Evolutionary conservation across 208 protist species (phyloP).

Genomic region (Zelonia costaricensis): DNA sequence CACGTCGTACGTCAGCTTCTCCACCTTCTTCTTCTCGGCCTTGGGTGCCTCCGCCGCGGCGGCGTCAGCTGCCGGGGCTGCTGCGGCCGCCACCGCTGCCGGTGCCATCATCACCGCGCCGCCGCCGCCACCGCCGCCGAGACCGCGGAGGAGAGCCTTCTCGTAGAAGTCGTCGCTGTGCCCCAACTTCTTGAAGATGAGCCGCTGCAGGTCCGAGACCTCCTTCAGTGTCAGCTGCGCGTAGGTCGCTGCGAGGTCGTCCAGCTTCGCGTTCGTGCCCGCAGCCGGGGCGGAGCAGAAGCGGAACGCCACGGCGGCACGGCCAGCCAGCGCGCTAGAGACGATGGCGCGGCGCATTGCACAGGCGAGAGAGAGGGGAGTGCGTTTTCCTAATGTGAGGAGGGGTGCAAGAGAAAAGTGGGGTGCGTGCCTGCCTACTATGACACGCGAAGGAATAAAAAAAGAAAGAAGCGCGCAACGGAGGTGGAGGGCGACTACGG

Average conservation of each 20-base stretch:
- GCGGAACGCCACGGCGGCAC: conserved; percentile 23
- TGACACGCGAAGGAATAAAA: too few relatives aligned
- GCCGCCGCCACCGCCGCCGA: conserved; percentile 79
- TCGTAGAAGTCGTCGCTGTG: conserved; percentile 92
- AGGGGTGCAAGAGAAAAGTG: background rate
- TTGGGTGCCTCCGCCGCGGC: conserved; percentile 56
- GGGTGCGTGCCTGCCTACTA: too few relatives aligned
- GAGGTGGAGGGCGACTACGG: too few relatives aligned
- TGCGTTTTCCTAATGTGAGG: background rate
- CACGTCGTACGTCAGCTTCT: conserved; percentile 88
- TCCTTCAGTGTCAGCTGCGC: conserved; percentile 88
- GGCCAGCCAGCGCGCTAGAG: conserved; percentile 16
- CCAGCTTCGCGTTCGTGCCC: conserved; percentile 53
- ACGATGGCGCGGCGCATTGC: conserved; percentile 45
- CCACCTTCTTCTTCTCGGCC: conserved; percentile 90
- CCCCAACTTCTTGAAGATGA: conserved; percentile 91
- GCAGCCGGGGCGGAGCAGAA: conserved; percentile 34
- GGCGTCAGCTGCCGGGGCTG: conserved; percentile 32
- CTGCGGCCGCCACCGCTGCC: conserved; percentile 22
- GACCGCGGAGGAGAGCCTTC: conserved; percentile 83
- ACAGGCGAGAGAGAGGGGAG: background rate
- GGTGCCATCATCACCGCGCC: conserved; percentile 30
- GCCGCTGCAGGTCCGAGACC: conserved; percentile 83
- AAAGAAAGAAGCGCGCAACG: too few relatives aligned
- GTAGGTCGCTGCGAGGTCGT: conserved; percentile 76